Conservation (phyloP, 2,329 filamentous ascomycete genomes). For the Epichloe elymi region DNA sequence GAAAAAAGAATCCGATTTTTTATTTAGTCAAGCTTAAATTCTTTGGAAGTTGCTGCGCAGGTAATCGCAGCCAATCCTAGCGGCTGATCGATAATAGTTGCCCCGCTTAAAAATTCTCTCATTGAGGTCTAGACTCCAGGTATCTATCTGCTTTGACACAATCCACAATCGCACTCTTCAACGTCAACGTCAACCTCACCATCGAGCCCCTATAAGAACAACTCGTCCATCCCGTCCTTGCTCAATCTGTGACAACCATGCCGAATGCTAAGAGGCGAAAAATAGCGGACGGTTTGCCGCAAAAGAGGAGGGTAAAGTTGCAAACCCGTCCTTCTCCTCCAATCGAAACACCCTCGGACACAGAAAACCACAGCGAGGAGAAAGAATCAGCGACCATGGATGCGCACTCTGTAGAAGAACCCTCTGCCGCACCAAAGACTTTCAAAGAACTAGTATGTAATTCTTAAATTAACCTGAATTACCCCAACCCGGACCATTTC, state of each 20-base stretch:
- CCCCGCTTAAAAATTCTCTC: constrained; percentile 21
- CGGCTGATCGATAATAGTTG: constrained; percentile 8
- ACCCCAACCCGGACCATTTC: background rate
- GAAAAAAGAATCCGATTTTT: no score
- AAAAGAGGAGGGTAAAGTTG: constrained; percentile 7
- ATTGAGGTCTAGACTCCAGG: background rate
- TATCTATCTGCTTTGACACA: no score
- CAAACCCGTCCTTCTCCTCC: background rate
- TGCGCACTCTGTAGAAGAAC: constrained; percentile 18
- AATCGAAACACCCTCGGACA: constrained; percentile 1
- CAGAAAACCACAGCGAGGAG: constrained; percentile 5
- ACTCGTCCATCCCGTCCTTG: background rate
- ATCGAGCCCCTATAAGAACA: background rate
- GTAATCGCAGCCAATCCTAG: background rate
- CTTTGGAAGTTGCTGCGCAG: no score
- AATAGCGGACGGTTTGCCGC: constrained; percentile 17
- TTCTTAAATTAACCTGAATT: no score
- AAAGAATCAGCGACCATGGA: constrained; percentile 24
- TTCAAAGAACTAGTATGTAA: constrained; percentile 49
- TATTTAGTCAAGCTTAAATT: no score
- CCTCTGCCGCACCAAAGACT: constrained; percentile 34
- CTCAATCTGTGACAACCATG: constrained; percentile 12
- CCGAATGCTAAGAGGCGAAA: constrained; percentile 29
- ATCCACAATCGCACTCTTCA: background rate
- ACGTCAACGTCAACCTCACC: background rate